These are phyloP conservation scores for Panaeolus cyanescens DNA, from an alignment of 768 basidiomycete genomes.

Conservation along the genomic window DNA sequence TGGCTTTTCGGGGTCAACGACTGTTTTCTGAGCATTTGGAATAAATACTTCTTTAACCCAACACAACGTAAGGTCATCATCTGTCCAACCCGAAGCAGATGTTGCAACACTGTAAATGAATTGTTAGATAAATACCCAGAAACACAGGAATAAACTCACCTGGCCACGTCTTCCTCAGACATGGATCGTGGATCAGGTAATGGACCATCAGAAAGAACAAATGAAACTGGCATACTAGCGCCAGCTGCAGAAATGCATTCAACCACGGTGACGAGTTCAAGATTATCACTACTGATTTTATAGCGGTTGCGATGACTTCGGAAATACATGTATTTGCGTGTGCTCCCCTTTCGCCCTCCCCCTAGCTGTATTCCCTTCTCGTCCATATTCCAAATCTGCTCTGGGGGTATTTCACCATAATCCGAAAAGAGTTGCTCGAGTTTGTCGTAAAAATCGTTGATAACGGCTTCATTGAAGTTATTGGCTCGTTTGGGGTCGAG, in stretches of 20 bases:
- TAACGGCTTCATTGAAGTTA: slow-evolving; percentile 18
- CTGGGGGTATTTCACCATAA: slow-evolving; percentile 24
- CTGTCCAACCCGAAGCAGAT: slow-evolving; percentile 37
- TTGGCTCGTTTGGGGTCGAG: slow-evolving; percentile 31
- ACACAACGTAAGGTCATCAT: slow-evolving; percentile 19
- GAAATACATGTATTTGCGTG: slow-evolving; percentile 21
- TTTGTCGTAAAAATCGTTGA: slow-evolving; percentile 20
- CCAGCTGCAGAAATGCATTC: slow-evolving; percentile 40
- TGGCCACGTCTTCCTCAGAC: neutral
- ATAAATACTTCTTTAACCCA: slow-evolving; percentile 33
- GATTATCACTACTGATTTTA: slow-evolving; percentile 29
- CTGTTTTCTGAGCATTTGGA: slow-evolving; percentile 15
- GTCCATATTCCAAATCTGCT: slow-evolving; percentile 37
- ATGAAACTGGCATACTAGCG: slow-evolving; percentile 18
- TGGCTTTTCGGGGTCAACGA: slow-evolving; percentile 14
- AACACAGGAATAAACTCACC: slow-evolving; percentile 4
- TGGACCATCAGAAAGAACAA: slow-evolving; percentile 25
- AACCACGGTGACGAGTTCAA: slow-evolving; percentile 43
- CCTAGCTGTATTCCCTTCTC: slow-evolving; percentile 35
- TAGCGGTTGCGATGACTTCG: slow-evolving; percentile 14
- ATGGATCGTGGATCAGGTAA: slow-evolving; percentile 10
- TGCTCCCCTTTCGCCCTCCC: slow-evolving; percentile 24
- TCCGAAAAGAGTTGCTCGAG: slow-evolving; percentile 17
- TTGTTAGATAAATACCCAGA: neutral
- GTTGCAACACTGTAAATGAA: slow-evolving; percentile 20